Evolutionary conservation across 2,329 filamentous ascomycete species (phyloP).

Genomic region (Colletotrichum graminicola): DNA sequence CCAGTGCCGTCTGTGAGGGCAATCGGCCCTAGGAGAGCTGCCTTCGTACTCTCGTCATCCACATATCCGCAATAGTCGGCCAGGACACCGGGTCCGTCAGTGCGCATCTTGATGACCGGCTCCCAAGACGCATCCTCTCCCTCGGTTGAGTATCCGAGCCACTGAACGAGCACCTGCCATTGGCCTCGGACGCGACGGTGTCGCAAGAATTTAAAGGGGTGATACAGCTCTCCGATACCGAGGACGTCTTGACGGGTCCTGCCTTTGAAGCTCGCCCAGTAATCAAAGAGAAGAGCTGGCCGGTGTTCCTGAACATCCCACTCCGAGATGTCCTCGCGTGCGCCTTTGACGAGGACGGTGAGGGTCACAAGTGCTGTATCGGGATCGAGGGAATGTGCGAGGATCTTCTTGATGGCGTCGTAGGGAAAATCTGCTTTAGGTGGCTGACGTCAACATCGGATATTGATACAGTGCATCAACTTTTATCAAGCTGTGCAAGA

Average conservation of each 20-base stretch:
- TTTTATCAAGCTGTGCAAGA: neutral
- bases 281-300: constrained; percentile 21
- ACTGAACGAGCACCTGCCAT: constrained; percentile 37
- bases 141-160: constrained; percentile 33
- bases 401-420: constrained; percentile 32
- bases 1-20: neutral
- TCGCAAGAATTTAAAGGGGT: constrained; percentile 30
- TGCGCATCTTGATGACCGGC: constrained; percentile 28
- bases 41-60: constrained; percentile 22
- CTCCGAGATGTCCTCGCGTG: constrained; percentile 25
- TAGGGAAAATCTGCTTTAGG: constrained; percentile 23
- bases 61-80: constrained; percentile 30
- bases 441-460: neutral
- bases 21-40: constrained; percentile 23
- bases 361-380: constrained; percentile 32
- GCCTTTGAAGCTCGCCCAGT: constrained; percentile 33
- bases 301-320: constrained; percentile 37
- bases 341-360: constrained; percentile 21
- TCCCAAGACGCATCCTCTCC: constrained; percentile 37
- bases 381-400: constrained; percentile 22
- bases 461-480: neutral
- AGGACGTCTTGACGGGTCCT: constrained; percentile 36
- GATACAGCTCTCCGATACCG: constrained; percentile 34
- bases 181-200: constrained; percentile 37
- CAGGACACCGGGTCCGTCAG: constrained; percentile 28